These are phyloP conservation scores for Neurospora discreta DNA, from an alignment of 495 filamentous ascomycete genomes.

Conservation along the genomic window DNA sequence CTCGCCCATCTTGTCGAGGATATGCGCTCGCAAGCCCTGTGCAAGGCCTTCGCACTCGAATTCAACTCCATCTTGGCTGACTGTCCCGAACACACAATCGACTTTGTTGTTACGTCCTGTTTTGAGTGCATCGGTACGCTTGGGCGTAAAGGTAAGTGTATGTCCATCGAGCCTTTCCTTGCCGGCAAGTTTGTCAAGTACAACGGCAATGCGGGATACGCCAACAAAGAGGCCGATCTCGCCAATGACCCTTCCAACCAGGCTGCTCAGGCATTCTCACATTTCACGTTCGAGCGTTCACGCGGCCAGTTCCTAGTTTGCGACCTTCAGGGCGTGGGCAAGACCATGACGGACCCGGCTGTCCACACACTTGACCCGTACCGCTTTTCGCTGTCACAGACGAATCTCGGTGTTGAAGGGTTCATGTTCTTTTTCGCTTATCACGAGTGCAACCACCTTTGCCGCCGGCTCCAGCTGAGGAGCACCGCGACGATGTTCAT, in stretches of 20 bases:
- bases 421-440: constrained; percentile 29
- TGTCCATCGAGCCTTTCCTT: constrained; percentile 27
- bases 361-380: constrained; percentile 21
- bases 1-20: constrained; percentile 22
- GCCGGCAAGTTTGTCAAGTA: constrained; percentile 28
- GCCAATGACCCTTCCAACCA: constrained; percentile 11
- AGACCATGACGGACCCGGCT: constrained; percentile 24
- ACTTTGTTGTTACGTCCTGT: constrained; percentile 26
- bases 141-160: background rate
- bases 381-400: constrained; percentile 17
- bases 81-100: constrained; percentile 9
- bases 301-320: constrained; percentile 20
- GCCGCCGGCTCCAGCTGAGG: constrained; percentile 26
- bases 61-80: constrained; percentile 20
- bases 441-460: constrained; percentile 28
- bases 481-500: constrained; percentile 15
- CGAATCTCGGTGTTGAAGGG: constrained; percentile 20
- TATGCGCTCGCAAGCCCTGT: constrained; percentile 25
- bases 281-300: constrained; percentile 35
- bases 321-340: constrained; percentile 26
- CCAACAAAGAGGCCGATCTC: constrained; percentile 13
- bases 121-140: constrained; percentile 8
- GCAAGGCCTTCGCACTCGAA: constrained; percentile 31
- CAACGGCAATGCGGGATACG: constrained; percentile 24
- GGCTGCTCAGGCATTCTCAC: constrained; percentile 30